A percentile compares a stretch with the other conserved stretches of the same genome.
Conservation (phyloP, 345 rosid genomes). For the Syzygium aqueum region DNA sequence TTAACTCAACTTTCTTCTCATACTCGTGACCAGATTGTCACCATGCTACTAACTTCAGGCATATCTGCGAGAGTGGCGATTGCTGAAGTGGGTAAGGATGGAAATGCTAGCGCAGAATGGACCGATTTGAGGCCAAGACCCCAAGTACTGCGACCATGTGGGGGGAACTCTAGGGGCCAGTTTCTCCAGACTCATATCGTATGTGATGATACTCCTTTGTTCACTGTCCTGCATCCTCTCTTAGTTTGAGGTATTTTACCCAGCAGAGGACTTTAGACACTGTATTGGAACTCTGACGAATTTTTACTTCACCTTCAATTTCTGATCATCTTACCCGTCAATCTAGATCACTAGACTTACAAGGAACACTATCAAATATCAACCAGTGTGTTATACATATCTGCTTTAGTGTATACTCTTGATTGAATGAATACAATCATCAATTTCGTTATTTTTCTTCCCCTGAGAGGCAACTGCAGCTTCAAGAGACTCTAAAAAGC, state of each 20-base stretch:
- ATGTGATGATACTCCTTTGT: conserved; percentile 30
- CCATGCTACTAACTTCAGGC: conserved; percentile 54
- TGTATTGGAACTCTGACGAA: not conserved
- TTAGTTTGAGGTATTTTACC: conserved; percentile 30
- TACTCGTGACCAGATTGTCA: conserved; percentile 19
- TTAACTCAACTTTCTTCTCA: not conserved
- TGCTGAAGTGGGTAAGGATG: conserved; percentile 67
- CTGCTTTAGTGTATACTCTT: not conserved
- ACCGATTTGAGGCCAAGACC: conserved; percentile 63
- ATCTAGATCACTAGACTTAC: not conserved
- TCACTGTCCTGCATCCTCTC: conserved; percentile 37
- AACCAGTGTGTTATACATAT: not conserved
- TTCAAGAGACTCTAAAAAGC: not conserved
- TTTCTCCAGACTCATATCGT: conserved; percentile 35
- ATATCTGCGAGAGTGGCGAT: conserved; percentile 66
- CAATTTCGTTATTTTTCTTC: not conserved
- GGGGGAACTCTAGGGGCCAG: conserved; percentile 54
- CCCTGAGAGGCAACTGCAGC: not conserved
- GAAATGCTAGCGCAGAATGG: conserved; percentile 76
- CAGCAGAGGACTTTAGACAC: not conserved
- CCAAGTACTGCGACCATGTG: conserved; percentile 52
- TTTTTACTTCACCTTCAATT: not conserved
- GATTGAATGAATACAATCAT: not conserved
- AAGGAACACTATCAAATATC: not conserved
- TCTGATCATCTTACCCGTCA: not conserved